Evolutionary conservation across 192 early-diverging fungal species (phyloP), one percentile per base, ranked within the genome.

Genomic region (Podila clonocystis): DNA sequence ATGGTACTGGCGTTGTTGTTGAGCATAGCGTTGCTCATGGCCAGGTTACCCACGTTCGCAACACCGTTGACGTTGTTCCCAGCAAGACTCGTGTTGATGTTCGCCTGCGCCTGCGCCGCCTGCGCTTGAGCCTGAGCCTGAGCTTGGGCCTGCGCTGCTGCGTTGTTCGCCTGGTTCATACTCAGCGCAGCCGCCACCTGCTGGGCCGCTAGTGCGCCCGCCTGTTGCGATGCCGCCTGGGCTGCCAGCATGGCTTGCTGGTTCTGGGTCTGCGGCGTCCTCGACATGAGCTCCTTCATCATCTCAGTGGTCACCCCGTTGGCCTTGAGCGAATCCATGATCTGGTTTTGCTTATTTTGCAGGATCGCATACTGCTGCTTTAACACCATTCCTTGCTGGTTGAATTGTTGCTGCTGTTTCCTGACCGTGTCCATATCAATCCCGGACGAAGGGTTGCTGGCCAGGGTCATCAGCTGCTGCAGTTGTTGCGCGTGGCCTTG

Each of bases 231-330:
- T 15, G 45, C 45, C 22, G 65, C 68, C 30, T 70, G 41, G 1
- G 75, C 75, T 2, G 59, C 60, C 41, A 58, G 22, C 17, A 68
- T 49, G 1, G 69, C 75, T 22, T 71, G 75, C 36, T 72, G 75
- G 41, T 33, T 72, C 19, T 34, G 58, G 4, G 71, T 63, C 8
- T 19, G 45, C 9, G 75, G 63, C 7, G 70, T 63, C 31, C 68
- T 62, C 17, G 63, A 33, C 68, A 79, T 72, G 30, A 79, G 52
- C n/a, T 79, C 75, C 31, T 72, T 72, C 50, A 79, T 79, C 75
- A 72, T 79, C 7, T 79, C 75, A 1, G 70, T 70, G 3, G 75
- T 79, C 9, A 79, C 70, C 0, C 75, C 75, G 41, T 50, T 65
- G 24, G 59, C 50, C 15, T 58, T 55, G 24, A 79, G 70, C 12